Evolutionary conservation across 352 stramenopile species (phyloP), one percentile per base, ranked within the genome.

Genomic region (Detonula confervacea): DNA sequence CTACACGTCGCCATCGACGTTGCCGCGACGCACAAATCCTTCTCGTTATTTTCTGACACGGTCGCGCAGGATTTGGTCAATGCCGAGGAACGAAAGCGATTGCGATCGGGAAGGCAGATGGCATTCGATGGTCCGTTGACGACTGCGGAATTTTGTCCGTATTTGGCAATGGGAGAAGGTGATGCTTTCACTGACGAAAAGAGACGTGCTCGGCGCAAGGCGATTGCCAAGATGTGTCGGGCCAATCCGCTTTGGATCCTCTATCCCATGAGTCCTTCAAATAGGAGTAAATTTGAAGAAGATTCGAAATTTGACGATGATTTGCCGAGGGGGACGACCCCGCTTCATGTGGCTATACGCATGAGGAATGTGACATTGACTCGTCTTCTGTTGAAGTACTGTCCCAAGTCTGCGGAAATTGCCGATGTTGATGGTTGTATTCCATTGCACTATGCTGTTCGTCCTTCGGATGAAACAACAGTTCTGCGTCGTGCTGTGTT

Each of bases 1-100:
- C 35, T 74, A 11, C 66, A 74, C 54, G 59, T 60, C 24, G 66
- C 66, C 3, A 66, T 74, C n/a, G n/a, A 65, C 27, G 56, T 74
- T 24, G 66, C 66, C 49, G 22, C 54, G 3, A 24, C 39, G 12
- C 55, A 66, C 11, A 46, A 55, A 20, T 57, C 66, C 2, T 42
- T 54, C 4, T 49, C 54, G 1, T 16, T 74, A 0, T 74, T 74
- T 44, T 25, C 24, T 14, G 66, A 74, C 30, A 14, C 20, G 1
- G 54, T 46, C 16, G 12, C 66, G 0, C 33, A 59, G 7, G 66
- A 67, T 18, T 35, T 54, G 35, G 25, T 59, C 16, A 18, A 52
- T 44, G 18, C 14, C 30, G 29, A 49, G 8, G n/a, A n/a, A n/a
- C n/a, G n/a, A n/a, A n/a, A n/a, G n/a, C n/a, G n/a, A n/a, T n/a